Base-by-base conservation (phyloP, 2,329 filamentous ascomycete genomes). In the Ophiostoma pallidulum region DNA sequence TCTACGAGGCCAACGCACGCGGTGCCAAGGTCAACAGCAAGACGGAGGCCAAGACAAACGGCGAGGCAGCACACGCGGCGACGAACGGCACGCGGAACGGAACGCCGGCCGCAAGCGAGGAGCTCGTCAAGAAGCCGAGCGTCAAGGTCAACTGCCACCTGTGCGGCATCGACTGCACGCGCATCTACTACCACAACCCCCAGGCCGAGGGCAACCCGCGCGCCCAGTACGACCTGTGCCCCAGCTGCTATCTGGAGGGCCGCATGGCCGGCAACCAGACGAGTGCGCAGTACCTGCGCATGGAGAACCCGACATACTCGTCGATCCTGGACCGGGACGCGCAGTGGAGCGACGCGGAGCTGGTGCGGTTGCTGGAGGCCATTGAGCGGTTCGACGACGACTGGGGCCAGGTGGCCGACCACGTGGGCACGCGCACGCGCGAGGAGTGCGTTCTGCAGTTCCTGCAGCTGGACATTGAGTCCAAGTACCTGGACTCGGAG, bases 371-470 rank as follows among this genome's bases (percentile, higher is more conserved):
- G 32, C 75, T 98, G 7, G 92, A 98, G 64, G 94, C 80, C 8
- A 72, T 98, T 41, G 92, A 98, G 67, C 78, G 84, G 57, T 95
- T 91, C 58, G 91, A 97, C 55, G 91, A 97, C 52, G 88, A 97
- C 66, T 98, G 92, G 92, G 84, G 86, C 49, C 80, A 87, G 58
- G 90, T 98, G 55, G 83, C 94, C 1, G 88, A 91, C 53, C 86
- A 96, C 60, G 92, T 98, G 37, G 86, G 86, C 41, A 94, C 88
- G 3, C 82, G 91, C 51, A 95, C 89, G 2, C 78, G 88, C 45
- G 94, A 98, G 64, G 91, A 98, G 68, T 98, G 92, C 63, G 91
- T 97, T 14, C 75, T 97, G 58, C 92, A 96, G 63, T 98, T 98
- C 70, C 66, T 98, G 54, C 89, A 96, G 61, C 74, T 98, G 31